Conservation (phyloP, 2,329 filamentous ascomycete species). For the Claviceps sp. region DNA sequence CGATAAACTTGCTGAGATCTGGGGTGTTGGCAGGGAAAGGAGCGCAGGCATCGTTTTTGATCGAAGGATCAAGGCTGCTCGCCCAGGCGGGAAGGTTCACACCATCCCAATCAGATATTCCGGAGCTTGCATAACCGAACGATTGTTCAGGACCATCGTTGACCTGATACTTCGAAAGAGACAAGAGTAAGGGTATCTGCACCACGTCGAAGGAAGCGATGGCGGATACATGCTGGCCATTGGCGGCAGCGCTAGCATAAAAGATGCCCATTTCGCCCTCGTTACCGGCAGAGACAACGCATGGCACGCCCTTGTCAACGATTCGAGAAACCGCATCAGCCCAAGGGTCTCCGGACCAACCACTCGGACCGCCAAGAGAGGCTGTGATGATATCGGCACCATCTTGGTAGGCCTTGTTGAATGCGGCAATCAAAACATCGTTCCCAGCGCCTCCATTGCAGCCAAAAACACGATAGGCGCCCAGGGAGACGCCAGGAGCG, state of each 20-base stretch:
- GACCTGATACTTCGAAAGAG: constrained; percentile 27
- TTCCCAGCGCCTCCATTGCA: constrained; percentile 35
- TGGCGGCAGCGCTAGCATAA: constrained; percentile 33
- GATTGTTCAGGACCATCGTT: constrained; percentile 17
- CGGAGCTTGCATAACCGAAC: constrained; percentile 31
- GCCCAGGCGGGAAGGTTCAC: constrained; percentile 37
- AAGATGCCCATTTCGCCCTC: constrained; percentile 32
- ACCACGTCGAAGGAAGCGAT: constrained; percentile 38
- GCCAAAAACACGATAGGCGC: constrained; percentile 44
- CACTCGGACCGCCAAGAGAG: constrained; percentile 36
- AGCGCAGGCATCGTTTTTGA: constrained; percentile 36
- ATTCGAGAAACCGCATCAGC: constrained; percentile 37
- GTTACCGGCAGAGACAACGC: constrained; percentile 40
- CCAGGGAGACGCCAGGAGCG: constrained; percentile 41
- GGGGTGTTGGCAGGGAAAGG: constrained; percentile 38
- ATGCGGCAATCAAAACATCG: constrained; percentile 46
- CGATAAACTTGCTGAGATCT: constrained; percentile 42
- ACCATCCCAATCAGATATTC: constrained; percentile 28
- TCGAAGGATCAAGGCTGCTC: constrained; percentile 33
- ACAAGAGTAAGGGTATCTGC: constrained; percentile 27
- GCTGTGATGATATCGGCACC: constrained; percentile 43
- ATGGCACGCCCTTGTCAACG: constrained; percentile 38
- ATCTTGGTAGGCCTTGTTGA: constrained; percentile 46
- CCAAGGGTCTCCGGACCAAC: constrained; percentile 40
- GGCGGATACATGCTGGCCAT: constrained; percentile 32